Conservation (phyloP, 305 asterid genomes). For the Solanum chacoense region DNA sequence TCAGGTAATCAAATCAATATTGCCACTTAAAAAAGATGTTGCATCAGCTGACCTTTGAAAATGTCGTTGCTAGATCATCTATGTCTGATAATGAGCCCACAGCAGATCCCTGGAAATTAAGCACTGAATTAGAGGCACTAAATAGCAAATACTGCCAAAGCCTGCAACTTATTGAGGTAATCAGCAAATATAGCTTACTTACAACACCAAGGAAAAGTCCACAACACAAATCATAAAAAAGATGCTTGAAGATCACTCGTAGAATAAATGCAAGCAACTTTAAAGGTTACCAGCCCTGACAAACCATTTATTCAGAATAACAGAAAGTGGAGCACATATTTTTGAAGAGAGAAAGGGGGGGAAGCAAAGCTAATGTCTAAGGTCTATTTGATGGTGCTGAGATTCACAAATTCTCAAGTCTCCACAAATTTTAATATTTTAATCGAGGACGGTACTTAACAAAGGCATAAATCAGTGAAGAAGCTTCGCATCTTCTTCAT, state of each 20-base stretch:
- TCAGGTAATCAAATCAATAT: neutral
- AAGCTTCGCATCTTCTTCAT: neutral
- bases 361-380: neutral
- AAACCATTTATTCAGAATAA: neutral
- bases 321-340: neutral
- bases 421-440: neutral
- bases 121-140: neutral
- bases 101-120: slow-evolving; percentile 47
- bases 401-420: neutral
- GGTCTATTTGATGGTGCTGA: neutral
- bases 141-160: neutral
- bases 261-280: neutral
- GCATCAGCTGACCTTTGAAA: slow-evolving; percentile 57
- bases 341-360: neutral
- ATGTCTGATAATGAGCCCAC: slow-evolving; percentile 70
- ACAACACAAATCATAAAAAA: neutral
- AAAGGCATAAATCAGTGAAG: neutral
- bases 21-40: neutral
- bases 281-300: neutral
- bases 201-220: neutral
- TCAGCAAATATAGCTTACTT: neutral
- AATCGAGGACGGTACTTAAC: neutral
- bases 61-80: slow-evolving; percentile 91
- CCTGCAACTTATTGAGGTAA: neutral
- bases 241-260: neutral